These are phyloP conservation scores for Pleurotus tuber-regium DNA, from an alignment of 768 basidiomycete genomes.

Conservation along the genomic window DNA sequence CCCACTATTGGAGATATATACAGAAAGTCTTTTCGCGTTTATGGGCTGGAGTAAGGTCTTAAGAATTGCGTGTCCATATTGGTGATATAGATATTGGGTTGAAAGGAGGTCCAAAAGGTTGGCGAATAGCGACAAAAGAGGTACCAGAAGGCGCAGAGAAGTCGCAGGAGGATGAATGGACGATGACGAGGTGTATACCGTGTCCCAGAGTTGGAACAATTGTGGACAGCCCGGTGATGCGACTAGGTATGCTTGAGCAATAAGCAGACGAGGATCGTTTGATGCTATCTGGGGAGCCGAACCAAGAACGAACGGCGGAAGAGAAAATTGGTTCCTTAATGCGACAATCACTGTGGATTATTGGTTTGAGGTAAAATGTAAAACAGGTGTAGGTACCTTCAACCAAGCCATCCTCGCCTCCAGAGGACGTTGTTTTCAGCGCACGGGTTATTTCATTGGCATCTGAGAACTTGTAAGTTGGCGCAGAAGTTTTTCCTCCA, in stretches of 20 bases:
- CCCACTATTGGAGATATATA: constrained; percentile 44
- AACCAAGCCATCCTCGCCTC: constrained; percentile 24
- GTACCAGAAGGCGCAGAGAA: constrained; percentile 31
- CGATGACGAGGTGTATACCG: constrained; percentile 34
- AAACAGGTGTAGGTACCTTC: constrained; percentile 30
- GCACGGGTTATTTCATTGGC: not conserved
- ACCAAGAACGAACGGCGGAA: constrained; percentile 37
- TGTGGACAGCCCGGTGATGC: constrained; percentile 53
- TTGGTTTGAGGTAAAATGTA: not conserved
- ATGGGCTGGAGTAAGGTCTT: constrained; percentile 55
- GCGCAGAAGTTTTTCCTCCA: not conserved
- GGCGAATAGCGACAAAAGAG: constrained; percentile 53
- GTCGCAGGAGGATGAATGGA: not conserved
- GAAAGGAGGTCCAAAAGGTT: constrained; percentile 62
- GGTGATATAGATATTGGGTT: constrained; percentile 66
- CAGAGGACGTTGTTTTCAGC: not conserved
- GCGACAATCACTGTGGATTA: constrained; percentile 39
- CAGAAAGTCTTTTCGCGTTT: constrained; percentile 56
- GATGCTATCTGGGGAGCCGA: constrained; percentile 44
- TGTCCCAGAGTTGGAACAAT: constrained; percentile 62
- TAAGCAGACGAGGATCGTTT: constrained; percentile 56
- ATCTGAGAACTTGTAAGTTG: constrained; percentile 5
- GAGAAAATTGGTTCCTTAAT: constrained; percentile 57
- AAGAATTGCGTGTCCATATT: constrained; percentile 59
- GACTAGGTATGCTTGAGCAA: constrained; percentile 65